Evolutionary conservation across 257 asterid species (phyloP).

Genomic region (Solanum appendiculatum): DNA sequence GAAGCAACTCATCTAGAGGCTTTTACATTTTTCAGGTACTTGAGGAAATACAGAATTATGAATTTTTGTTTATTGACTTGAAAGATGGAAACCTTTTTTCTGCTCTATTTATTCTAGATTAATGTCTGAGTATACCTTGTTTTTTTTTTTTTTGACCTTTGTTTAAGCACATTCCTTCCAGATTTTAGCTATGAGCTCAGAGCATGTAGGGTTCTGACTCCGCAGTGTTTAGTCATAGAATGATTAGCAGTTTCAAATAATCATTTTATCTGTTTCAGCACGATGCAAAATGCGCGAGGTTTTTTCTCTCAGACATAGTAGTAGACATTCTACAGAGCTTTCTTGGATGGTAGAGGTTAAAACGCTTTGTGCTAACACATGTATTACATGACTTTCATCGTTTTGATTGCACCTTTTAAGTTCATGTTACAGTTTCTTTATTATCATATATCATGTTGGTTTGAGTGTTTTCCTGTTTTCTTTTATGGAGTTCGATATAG

Average conservation of each 20-base stretch:
- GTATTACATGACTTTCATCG: background rate
- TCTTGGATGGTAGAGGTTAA: too few relatives aligned
- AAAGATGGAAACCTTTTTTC: background rate
- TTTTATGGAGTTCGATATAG: background rate
- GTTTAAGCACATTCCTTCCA: background rate
- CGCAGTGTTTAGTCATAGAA: background rate
- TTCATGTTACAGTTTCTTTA: background rate
- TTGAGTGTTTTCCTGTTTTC: background rate
- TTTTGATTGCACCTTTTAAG: background rate
- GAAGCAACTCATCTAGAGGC: constrained; percentile 86
- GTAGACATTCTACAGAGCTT: background rate
- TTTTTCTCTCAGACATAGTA: background rate
- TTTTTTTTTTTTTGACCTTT: background rate
- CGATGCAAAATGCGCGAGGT: too few relatives aligned
- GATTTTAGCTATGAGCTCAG: background rate
- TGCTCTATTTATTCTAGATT: background rate
- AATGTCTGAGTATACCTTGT: background rate
- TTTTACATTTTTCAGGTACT: constrained; percentile 25
- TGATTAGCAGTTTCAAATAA: too few relatives aligned
- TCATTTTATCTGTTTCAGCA: too few relatives aligned
- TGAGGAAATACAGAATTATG: background rate
- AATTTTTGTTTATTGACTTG: background rate
- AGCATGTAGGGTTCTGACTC: background rate
- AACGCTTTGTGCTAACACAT: background rate
- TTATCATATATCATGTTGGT: background rate